phyloP scores from a whole-genome alignment of 2,329 filamentous ascomycete species.

The Amesomyces nigricolor region DNA sequence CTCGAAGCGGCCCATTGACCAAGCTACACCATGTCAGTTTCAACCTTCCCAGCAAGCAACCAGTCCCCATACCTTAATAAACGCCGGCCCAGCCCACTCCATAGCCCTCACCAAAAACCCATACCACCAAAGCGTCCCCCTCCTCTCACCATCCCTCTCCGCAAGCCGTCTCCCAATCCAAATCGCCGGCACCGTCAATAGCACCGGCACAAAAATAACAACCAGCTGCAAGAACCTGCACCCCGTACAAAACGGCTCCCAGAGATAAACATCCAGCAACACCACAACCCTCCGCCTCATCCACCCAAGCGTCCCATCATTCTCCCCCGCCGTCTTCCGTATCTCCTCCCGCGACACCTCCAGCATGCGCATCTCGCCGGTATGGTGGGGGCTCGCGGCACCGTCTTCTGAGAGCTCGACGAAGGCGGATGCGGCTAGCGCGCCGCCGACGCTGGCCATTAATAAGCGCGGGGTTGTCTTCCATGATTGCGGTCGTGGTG shows the following conservation, averaged over 20 bases:
- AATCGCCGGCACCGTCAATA: conserved; percentile 70
- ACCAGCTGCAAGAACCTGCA: conserved; percentile 82
- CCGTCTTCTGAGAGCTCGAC: conserved; percentile 53
- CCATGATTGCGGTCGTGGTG: conserved; percentile 15
- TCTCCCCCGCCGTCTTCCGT: conserved; percentile 58
- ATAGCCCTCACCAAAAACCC: conserved; percentile 77
- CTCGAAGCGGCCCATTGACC: conserved; percentile 98
- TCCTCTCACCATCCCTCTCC: conserved; percentile 66
- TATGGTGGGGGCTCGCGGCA: conserved; percentile 48
- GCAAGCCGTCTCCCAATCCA: conserved; percentile 67
- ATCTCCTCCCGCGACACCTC: conserved; percentile 75
- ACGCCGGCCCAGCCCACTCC: conserved; percentile 90
- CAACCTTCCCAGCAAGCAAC: not conserved
- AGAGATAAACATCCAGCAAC: conserved; percentile 65
- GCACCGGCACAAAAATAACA: conserved; percentile 85
- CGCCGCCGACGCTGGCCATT: conserved; percentile 31
- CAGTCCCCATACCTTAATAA: conserved; percentile 74
- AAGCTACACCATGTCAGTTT: conserved; percentile 50
- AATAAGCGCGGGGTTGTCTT: conserved; percentile 5
- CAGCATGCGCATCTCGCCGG: conserved; percentile 81
- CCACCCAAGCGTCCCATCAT: conserved; percentile 54
- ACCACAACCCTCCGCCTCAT: conserved; percentile 56
- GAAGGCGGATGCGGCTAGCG: conserved; percentile 52
- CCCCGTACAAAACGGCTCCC: conserved; percentile 82
- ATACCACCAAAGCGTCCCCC: conserved; percentile 93